Base-by-base conservation (phyloP, 192 early-diverging fungal genomes). In the Rhizophlyctis rosea region DNA sequence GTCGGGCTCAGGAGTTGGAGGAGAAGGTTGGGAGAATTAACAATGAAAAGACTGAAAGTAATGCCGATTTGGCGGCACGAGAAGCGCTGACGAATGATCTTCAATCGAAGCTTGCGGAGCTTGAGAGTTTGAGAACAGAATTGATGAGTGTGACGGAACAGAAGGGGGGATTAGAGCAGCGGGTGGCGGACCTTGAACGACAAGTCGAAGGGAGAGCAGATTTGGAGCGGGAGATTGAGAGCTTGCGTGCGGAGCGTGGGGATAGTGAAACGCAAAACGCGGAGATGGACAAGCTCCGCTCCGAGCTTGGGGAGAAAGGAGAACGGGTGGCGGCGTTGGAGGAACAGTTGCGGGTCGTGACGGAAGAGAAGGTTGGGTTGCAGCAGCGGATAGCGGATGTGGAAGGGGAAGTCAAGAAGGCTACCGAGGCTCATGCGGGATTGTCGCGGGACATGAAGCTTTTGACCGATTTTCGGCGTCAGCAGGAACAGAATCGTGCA, bases 391-490 rank as follows among this genome's bases (percentile, higher is more conserved):
- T 57, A 11, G 63, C 60, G 16, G 63, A 65, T 29, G 5, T 31
- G n/a, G 16, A 27, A 18, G 56, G 11, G 11, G 16, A 30, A 18
- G 16, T 57, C 28, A 34, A 16, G 18, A 14, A 25, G 16, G 56
- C 35, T 3, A 28, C 39, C 7, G 64, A 61, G 0, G 14, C 25
- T 27, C 54, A 34, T 1, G 65, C 59, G 50, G 30, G 31, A 24
- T 64, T 71, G 21, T 35, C 47, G 24, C 24, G 30, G 4, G 70
- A 69, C 31, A 69, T 70, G 49, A 58, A 47, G 21, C 23, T 51
- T 28, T 33, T 68, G 2, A 61, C 58, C 7, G 54, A 24, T 7
- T 23, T 54, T 5, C 67, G 51, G 18, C 18, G 33, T 28, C 61
- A 64, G 54, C 52, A 32, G 18, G 61, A 63, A 18, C 27, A 30